Conservation (phyloP, 1,284 basidiomycete genomes). For the Pseudozyma sp. region DNA sequence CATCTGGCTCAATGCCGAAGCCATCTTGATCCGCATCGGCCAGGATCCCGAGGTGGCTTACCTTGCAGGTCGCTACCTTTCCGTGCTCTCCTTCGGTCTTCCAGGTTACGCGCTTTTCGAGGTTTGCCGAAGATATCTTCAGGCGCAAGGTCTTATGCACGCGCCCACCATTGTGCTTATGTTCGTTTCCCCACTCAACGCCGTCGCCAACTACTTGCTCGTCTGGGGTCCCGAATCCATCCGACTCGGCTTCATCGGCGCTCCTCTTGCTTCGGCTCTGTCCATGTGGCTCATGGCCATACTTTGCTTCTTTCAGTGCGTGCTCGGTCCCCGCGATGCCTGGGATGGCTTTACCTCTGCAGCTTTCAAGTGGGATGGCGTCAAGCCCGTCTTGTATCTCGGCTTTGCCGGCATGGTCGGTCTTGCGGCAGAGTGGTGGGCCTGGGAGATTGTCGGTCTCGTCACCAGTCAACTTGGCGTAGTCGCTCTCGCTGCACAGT, state of each 20-base stretch:
- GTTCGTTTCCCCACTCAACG: constrained; percentile 87
- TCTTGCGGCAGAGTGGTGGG: constrained; percentile 87
- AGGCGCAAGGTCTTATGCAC: constrained; percentile 78
- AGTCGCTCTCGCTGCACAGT: constrained; percentile 74
- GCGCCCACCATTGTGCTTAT: constrained; percentile 88
- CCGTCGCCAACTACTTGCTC: constrained; percentile 83
- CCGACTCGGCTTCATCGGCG: constrained; percentile 89
- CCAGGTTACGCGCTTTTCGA: constrained; percentile 80
- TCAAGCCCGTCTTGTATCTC: constrained; percentile 50
- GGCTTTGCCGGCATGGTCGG: constrained; percentile 73
- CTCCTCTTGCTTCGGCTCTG: constrained; percentile 87
- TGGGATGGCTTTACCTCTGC: constrained; percentile 81
- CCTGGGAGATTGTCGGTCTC: constrained; percentile 79
- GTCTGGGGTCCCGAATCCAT: constrained; percentile 71
- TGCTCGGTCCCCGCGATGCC: constrained; percentile 79
- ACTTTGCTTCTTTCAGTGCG: constrained; percentile 60
- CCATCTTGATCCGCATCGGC: constrained; percentile 79
- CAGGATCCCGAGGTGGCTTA: constrained; percentile 89
- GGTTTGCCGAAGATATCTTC: constrained; percentile 61
- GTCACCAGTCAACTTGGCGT: constrained; percentile 67
- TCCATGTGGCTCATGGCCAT: constrained; percentile 84
- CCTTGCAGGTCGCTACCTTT: constrained; percentile 79
- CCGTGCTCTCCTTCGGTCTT: constrained; percentile 82
- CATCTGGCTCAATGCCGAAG: constrained; percentile 83
- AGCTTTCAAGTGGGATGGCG: constrained; percentile 54